Conservation (phyloP, 495 filamentous ascomycete species). For the Paragyromitra xinjiangensis region DNA sequence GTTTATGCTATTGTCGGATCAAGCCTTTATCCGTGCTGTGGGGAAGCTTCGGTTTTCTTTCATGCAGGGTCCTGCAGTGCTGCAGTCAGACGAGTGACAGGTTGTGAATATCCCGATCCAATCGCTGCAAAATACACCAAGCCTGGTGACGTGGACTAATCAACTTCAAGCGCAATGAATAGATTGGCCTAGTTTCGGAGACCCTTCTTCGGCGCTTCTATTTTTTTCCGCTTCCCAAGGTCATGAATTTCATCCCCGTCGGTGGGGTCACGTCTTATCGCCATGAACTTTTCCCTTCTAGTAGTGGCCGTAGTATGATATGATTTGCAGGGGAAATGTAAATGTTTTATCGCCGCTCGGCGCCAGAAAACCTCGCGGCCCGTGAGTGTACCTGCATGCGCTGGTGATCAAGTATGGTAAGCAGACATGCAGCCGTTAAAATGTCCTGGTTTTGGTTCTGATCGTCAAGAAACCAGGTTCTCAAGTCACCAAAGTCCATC, state of each 20-base stretch:
- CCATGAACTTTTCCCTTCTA: background rate
- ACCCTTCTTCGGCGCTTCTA: slow-evolving; percentile 1
- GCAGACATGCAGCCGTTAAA: slow-evolving; percentile 6
- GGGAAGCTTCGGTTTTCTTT: background rate
- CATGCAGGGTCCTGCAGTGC: background rate
- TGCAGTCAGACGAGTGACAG: slow-evolving; percentile 13
- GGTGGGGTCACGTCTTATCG: background rate
- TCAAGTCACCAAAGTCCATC: background rate
- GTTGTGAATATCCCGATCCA: background rate
- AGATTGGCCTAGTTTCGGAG: background rate
- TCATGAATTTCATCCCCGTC: background rate
- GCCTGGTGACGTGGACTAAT: slow-evolving; percentile 5
- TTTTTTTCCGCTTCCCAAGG: background rate
- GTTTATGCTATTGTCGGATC: slow-evolving; percentile 2
- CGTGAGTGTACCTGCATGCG: slow-evolving; percentile 22
- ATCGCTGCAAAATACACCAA: background rate
- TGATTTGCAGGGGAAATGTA: background rate
- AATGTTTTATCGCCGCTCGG: slow-evolving; percentile 11
- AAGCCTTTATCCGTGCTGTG: background rate
- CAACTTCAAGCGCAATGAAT: background rate
- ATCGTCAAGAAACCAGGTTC: background rate
- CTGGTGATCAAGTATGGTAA: background rate
- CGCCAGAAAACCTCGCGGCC: background rate
- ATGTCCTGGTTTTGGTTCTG: background rate
- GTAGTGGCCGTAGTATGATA: background rate